These are phyloP conservation scores for Aspergillus awamori DNA, from an alignment of 2,329 filamentous ascomycete genomes.

Conservation along the genomic window DNA sequence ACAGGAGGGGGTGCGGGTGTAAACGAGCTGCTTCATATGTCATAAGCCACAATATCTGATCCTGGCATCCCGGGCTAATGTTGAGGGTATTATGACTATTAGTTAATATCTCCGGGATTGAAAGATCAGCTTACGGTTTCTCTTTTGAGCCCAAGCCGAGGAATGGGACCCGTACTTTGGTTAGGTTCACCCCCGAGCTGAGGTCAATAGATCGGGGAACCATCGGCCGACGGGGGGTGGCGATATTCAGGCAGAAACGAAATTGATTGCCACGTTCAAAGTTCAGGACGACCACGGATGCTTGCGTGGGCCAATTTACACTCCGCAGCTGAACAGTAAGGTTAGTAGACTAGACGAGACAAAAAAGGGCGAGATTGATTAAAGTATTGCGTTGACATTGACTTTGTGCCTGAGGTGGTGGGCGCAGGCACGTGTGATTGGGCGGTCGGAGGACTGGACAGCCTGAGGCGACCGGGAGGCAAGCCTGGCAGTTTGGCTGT, in stretches of 20 bases:
- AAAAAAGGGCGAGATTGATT: not conserved
- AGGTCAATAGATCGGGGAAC: not conserved
- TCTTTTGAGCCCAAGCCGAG: not conserved
- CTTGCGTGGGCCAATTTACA: conserved; percentile 7
- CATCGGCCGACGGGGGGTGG: conserved; percentile 6
- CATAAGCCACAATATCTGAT: not conserved
- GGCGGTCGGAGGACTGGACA: conserved; percentile 3
- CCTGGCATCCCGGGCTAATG: not conserved
- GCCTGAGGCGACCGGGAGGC: conserved; percentile 11
- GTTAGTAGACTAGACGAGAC: not conserved
- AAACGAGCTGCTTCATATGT: not conserved
- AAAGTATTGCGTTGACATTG: not conserved
- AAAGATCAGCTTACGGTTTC: too few species aligned
- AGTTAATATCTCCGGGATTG: too few species aligned
- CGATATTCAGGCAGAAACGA: conserved; percentile 9
- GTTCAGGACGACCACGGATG: conserved; percentile 1
- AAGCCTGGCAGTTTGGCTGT: conserved; percentile 5
- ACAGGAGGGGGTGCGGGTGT: not conserved
- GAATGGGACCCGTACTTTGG: not conserved
- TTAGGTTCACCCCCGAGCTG: not conserved
- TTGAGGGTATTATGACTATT: too few species aligned
- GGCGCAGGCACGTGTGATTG: conserved; percentile 9
- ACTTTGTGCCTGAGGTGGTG: conserved; percentile 4
- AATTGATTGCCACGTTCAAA: not conserved
- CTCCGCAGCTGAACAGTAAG: not conserved